Conservation (phyloP, 1,139 yeast species). For the Taiozyma sp. region DNA sequence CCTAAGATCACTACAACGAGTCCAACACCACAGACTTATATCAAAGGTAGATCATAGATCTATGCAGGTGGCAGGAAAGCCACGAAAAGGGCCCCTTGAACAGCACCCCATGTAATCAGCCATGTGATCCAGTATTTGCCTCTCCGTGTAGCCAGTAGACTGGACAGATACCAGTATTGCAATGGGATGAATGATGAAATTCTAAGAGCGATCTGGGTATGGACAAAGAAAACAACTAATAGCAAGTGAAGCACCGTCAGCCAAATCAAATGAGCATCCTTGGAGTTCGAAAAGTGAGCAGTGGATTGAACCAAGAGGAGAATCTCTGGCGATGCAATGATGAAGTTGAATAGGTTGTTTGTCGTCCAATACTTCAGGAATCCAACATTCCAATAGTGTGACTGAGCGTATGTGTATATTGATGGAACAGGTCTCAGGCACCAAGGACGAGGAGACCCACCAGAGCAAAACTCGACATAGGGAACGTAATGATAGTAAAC, state of each 20-base stretch:
- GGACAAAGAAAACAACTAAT: slow-evolving; percentile 52
- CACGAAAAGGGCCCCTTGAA: slow-evolving; percentile 58
- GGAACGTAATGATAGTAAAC: slow-evolving; percentile 46
- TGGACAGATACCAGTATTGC: slow-evolving; percentile 66
- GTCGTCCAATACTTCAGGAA: slow-evolving; percentile 76
- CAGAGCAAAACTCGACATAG: slow-evolving; percentile 48
- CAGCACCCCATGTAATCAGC: slow-evolving; percentile 46
- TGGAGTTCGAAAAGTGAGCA: slow-evolving; percentile 16
- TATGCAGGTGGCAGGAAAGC: slow-evolving; percentile 73
- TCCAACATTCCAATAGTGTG: slow-evolving; percentile 81
- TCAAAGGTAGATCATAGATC: not conserved
- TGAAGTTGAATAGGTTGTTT: slow-evolving; percentile 76
- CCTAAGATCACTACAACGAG: too few relatives aligned
- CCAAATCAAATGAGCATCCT: slow-evolving; percentile 19
- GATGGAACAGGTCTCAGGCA: slow-evolving; percentile 54
- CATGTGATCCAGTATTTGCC: slow-evolving; percentile 34
- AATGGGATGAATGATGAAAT: slow-evolving; percentile 73
- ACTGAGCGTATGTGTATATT: slow-evolving; percentile 70
- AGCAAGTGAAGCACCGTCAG: slow-evolving; percentile 39
- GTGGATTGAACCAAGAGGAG: slow-evolving; percentile 31
- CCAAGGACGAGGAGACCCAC: slow-evolving; percentile 40
- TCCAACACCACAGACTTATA: too few relatives aligned
- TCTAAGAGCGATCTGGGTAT: slow-evolving; percentile 81
- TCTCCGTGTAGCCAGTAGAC: slow-evolving; percentile 22
- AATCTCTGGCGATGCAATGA: slow-evolving; percentile 70